Evolutionary conservation across 805 yeast species (phyloP).

Genomic region (Jamesozyma lodderae): DNA sequence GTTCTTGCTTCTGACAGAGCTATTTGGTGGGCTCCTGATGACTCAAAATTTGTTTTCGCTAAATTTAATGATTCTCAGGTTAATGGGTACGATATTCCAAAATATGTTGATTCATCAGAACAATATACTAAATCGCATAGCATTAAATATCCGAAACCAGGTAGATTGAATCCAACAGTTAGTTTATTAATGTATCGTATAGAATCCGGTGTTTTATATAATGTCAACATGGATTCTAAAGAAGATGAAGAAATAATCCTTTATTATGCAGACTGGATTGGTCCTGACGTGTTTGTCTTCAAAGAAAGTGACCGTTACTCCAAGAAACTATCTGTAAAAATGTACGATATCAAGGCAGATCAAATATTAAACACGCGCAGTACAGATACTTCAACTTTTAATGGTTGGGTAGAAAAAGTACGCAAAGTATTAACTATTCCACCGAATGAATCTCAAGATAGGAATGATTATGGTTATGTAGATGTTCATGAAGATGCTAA

Average conservation of each 20-base stretch:
- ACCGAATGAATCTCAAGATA: constrained; percentile 22
- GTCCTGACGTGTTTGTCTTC: constrained; percentile 39
- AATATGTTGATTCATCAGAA: constrained; percentile 36
- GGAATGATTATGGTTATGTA: constrained; percentile 44
- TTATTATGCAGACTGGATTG: constrained; percentile 56
- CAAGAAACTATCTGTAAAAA: constrained; percentile 42
- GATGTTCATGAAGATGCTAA: constrained; percentile 45
- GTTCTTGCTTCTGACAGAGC: constrained; percentile 50
- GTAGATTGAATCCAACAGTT: constrained; percentile 49
- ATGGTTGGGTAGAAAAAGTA: constrained; percentile 53
- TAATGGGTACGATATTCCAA: constrained; percentile 42
- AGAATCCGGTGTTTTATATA: constrained; percentile 14
- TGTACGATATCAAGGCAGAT: constrained; percentile 30
- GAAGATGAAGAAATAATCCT: constrained; percentile 40
- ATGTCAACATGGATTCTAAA: constrained; percentile 18
- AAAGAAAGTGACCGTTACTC: constrained; percentile 60
- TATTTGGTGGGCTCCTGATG: constrained; percentile 69
- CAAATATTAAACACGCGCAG: constrained; percentile 35
- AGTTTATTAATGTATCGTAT: constrained; percentile 38
- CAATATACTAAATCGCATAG: constrained; percentile 39
- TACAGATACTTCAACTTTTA: constrained; percentile 36
- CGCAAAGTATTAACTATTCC: constrained; percentile 35
- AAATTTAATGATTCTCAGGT: constrained; percentile 54
- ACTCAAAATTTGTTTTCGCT: constrained; percentile 45
- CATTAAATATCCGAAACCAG: constrained; percentile 69